phyloP scores from a whole-genome alignment of 78 protist species.

The Tieghemostelium lacteum region DNA sequence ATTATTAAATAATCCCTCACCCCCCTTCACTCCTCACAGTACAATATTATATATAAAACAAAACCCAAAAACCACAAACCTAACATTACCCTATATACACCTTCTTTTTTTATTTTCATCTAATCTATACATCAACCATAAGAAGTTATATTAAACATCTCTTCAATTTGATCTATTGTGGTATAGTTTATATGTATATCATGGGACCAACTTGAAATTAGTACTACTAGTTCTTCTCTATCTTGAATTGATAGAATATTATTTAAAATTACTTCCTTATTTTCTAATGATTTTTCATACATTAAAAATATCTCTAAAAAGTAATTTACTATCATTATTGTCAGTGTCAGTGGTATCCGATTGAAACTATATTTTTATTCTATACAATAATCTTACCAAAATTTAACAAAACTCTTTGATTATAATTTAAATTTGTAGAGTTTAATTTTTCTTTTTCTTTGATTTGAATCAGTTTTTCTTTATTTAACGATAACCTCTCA shows the following conservation, averaged over 20 bases:
- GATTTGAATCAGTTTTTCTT: too few relatives aligned
- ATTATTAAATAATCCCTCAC: too few relatives aligned
- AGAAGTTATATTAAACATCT: background rate
- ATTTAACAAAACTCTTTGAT: too few relatives aligned
- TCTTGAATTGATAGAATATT: background rate
- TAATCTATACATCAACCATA: background rate
- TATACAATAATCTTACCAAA: too few relatives aligned
- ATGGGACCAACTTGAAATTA: constrained; percentile 23
- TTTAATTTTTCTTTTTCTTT: too few relatives aligned
- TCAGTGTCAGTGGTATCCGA: too few relatives aligned
- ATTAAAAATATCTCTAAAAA: constrained; percentile 30
- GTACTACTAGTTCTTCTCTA: constrained; percentile 33
- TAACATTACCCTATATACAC: background rate
- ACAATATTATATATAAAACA: too few relatives aligned
- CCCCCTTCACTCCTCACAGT: too few relatives aligned
- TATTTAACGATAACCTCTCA: too few relatives aligned
- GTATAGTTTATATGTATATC: constrained; percentile 46
- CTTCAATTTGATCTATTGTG: constrained; percentile 22
- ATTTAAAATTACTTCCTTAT: constrained; percentile 32
- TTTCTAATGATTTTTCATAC: constrained; percentile 33
- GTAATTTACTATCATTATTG: background rate
- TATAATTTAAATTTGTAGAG: too few relatives aligned
- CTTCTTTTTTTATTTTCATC: background rate
- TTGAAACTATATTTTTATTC: background rate
- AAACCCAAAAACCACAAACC: background rate